These are phyloP conservation scores for Hypoxylon sp. DNA, from an alignment of 2,329 filamentous ascomycete species.

Conservation along the genomic window DNA sequence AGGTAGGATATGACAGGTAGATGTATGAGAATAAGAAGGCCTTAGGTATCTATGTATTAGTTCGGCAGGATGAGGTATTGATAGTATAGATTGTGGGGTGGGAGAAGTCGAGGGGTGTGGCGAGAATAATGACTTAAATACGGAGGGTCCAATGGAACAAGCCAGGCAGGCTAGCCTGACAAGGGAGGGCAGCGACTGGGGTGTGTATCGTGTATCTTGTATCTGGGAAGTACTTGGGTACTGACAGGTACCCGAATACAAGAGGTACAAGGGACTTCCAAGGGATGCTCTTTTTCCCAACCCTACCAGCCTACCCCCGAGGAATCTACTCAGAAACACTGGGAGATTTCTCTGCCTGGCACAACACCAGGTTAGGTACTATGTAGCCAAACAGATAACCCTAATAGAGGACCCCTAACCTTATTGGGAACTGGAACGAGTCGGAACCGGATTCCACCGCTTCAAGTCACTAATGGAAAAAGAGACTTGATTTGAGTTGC, in stretches of 20 bases:
- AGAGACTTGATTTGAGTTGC: slow-evolving; percentile 8
- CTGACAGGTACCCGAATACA: slow-evolving; percentile 30
- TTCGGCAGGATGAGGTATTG: slow-evolving; percentile 12
- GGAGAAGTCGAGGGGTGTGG: slow-evolving; percentile 32
- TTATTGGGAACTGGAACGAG: slow-evolving; percentile 30
- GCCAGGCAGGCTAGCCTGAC: slow-evolving; percentile 3
- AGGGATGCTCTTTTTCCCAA: slow-evolving; percentile 5
- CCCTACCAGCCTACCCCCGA: slow-evolving; percentile 21
- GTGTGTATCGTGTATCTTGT: slow-evolving; percentile 1
- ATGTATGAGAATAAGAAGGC: slow-evolving; percentile 9
- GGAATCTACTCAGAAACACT: not conserved
- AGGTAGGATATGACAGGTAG: slow-evolving; percentile 13
- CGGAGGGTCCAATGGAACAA: slow-evolving; percentile 27
- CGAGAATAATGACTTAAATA: slow-evolving; percentile 39
- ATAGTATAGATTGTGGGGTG: slow-evolving; percentile 35
- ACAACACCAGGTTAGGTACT: not conserved
- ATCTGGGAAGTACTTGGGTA: slow-evolving; percentile 1
- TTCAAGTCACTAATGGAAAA: slow-evolving; percentile 30
- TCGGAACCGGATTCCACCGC: slow-evolving; percentile 38
- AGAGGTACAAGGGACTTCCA: slow-evolving; percentile 28
- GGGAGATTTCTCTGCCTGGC: not conserved
- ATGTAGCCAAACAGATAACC: slow-evolving; percentile 29
- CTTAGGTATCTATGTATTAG: slow-evolving; percentile 29
- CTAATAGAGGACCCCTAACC: slow-evolving; percentile 29
- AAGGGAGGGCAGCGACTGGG: slow-evolving; percentile 25